Base-by-base conservation (phyloP, 2,329 filamentous ascomycete species). In the Emericellopsis atlantica region DNA sequence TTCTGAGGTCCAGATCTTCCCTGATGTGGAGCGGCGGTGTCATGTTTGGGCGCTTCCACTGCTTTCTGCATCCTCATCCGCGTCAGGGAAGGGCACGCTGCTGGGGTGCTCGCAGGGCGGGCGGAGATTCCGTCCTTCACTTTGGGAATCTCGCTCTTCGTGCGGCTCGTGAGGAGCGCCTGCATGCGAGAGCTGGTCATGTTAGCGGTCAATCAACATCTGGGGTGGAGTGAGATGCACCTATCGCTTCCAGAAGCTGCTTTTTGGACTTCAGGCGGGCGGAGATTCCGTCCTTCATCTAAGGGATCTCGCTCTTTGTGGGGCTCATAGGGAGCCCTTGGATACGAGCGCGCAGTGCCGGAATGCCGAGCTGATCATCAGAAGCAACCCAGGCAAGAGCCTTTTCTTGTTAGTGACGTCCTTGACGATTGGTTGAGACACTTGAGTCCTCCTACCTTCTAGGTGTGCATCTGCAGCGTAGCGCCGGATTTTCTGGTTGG, bases 351-450 rank as follows among this genome's bases (percentile, higher is more conserved):
- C 56, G 59, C 12, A 72, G 51, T 0, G 61, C 54, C 0, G 39
- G 44, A 1, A 64, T 58, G 0, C 67, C 67, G 0, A 59, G 40
- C 0, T 55, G 51, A 0, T 58, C 54, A 10, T 0, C 33, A 0
- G 49, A 21, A 21, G 18, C 18, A 5, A 3, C 18, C 18, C 4
- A 21, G 3, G 18, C 5, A 5, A 21, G 18, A 21, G 5, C 5
- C 18, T 21, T 3, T 21, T 21, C 0, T 55, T 49, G 21, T 65
- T 55, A 1, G 55, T 64, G 0, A 56, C 56, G 0, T 51, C 43
- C 37, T 74, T 69, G 0, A 51, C 52, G 0, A 69, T 66, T 0
- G 0, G 76, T 81, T 0, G 81, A 57, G 0, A 72, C 63, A 0
- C 64, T 66, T 8, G 72, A 50, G 68, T 73, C 0, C 69, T 46